These are phyloP conservation scores for Plicaturopsis crispa DNA, from an alignment of 768 basidiomycete species.

Conservation along the genomic window DNA sequence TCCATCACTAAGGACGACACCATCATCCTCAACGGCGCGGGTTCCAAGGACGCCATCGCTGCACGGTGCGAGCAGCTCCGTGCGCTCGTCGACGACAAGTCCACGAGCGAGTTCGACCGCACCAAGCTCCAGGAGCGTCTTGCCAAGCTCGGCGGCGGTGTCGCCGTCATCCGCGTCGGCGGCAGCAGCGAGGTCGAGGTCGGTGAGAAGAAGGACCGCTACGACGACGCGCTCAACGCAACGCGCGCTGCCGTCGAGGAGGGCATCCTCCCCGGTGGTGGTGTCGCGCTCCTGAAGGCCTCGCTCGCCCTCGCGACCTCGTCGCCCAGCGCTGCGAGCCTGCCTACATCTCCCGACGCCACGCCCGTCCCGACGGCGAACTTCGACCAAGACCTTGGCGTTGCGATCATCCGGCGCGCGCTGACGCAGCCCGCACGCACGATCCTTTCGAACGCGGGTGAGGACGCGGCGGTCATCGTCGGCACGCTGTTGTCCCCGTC, in stretches of 20 bases:
- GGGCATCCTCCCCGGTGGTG: conserved; percentile 96
- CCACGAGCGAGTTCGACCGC: conserved; percentile 90
- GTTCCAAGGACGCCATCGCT: conserved; percentile 82
- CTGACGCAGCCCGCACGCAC: conserved; percentile 78
- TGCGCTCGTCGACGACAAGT: conserved; percentile 66
- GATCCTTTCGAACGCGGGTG: conserved; percentile 90
- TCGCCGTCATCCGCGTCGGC: conserved; percentile 98
- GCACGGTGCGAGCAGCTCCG: conserved; percentile 97
- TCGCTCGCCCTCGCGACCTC: conserved; percentile 58
- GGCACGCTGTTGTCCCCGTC: conserved; percentile 69
- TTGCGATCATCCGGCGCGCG: conserved; percentile 85
- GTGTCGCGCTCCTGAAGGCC: conserved; percentile 87
- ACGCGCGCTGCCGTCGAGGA: conserved; percentile 98
- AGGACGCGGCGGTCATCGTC: conserved; percentile 89
- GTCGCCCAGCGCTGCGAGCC: conserved; percentile 34
- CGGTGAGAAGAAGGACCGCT: conserved; percentile 98
- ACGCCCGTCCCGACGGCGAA: conserved; percentile 73
- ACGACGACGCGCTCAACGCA: conserved; percentile 96
- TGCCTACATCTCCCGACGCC: conserved; percentile 45
- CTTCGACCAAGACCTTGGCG: conserved; percentile 97
- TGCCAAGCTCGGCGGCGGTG: conserved; percentile 93
- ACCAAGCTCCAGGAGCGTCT: conserved; percentile 95
- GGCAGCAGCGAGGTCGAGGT: conserved; percentile 94
- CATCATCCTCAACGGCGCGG: conserved; percentile 90
- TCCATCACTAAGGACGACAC: conserved; percentile 98